phyloP scores from a whole-genome alignment of 202 grass and related monocot genomes.

The Zoysia matrella region DNA sequence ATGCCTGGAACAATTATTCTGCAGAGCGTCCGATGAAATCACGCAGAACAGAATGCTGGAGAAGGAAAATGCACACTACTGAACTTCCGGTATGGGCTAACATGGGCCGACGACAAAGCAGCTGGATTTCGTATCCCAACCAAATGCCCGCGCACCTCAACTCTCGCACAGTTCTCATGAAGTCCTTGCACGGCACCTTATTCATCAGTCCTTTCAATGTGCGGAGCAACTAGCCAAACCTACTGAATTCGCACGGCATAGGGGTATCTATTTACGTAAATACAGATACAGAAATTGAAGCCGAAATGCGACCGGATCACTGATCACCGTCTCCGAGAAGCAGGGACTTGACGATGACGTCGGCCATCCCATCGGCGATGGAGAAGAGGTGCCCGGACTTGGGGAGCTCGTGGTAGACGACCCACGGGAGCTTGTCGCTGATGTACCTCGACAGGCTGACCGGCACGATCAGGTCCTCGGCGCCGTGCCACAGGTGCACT shows the following conservation, averaged over 20 bases:
- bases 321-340: slow-evolving; percentile 46
- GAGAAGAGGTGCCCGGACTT: slow-evolving; percentile 69
- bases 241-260: too few relatives aligned
- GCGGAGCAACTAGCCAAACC: background rate
- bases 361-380: slow-evolving; percentile 55
- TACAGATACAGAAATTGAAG: background rate
- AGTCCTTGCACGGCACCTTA: too few relatives aligned
- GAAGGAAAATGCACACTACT: too few relatives aligned
- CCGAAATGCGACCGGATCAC: background rate
- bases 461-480: slow-evolving; percentile 68
- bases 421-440: slow-evolving; percentile 68
- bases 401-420: slow-evolving; percentile 82
- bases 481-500: slow-evolving; percentile 85
- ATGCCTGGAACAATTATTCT: too few relatives aligned
- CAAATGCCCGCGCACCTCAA: too few relatives aligned
- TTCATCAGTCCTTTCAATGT: too few relatives aligned
- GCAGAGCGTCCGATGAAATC: too few relatives aligned
- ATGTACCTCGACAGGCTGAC: slow-evolving; percentile 64
- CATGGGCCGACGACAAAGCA: too few relatives aligned
- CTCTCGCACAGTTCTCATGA: too few relatives aligned
- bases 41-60: too few relatives aligned
- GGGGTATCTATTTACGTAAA: background rate
- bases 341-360: slow-evolving; percentile 65
- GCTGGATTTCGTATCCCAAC: too few relatives aligned
- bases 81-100: too few relatives aligned